Percentiles rank a stretch among this genome's conserved stretches.
phyloP scores from a whole-genome alignment of 1,284 basidiomycete species.

The Abortiporus biennis region DNA sequence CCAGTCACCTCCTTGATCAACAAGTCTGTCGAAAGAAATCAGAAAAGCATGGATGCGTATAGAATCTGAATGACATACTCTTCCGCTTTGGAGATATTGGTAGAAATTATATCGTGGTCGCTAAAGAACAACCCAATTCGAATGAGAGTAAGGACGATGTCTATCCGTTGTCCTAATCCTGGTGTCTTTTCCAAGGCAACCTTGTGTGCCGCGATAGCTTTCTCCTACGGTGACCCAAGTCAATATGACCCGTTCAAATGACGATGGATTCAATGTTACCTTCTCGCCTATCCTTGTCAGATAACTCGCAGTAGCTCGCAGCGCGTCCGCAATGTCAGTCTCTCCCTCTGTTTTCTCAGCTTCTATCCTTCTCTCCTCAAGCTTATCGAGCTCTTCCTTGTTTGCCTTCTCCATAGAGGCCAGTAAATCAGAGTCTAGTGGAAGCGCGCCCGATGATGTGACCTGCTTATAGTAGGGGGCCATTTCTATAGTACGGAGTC shows the following conservation, averaged over 20 bases:
- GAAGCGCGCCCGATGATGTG: constrained; percentile 33
- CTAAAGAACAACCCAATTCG: constrained; percentile 91
- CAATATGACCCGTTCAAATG: background rate
- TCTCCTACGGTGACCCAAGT: constrained; percentile 42
- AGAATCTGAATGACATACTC: constrained; percentile 46
- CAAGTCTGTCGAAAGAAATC: constrained; percentile 47
- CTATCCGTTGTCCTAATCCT: constrained; percentile 90
- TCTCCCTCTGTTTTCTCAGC: constrained; percentile 92
- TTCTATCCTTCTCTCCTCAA: constrained; percentile 79
- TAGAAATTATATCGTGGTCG: constrained; percentile 71
- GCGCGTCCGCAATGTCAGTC: constrained; percentile 85
- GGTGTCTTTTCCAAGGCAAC: constrained; percentile 89
- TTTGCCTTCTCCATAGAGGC: constrained; percentile 73
- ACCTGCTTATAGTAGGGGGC: constrained; percentile 70
- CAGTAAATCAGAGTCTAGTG: constrained; percentile 56
- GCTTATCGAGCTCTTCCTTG: constrained; percentile 64
- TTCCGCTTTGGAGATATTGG: constrained; percentile 78
- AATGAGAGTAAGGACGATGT: constrained; percentile 85
- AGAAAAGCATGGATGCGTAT: background rate
- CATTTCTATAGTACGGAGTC: constrained; percentile 53
- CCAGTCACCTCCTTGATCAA: constrained; percentile 98
- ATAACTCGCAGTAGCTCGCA: constrained; percentile 84
- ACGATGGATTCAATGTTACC: constrained; percentile 32
- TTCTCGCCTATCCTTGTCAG: constrained; percentile 90
- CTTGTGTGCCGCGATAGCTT: constrained; percentile 75